Evolutionary conservation across 768 basidiomycete species (phyloP).

Genomic region (Peribolospora baueri): DNA sequence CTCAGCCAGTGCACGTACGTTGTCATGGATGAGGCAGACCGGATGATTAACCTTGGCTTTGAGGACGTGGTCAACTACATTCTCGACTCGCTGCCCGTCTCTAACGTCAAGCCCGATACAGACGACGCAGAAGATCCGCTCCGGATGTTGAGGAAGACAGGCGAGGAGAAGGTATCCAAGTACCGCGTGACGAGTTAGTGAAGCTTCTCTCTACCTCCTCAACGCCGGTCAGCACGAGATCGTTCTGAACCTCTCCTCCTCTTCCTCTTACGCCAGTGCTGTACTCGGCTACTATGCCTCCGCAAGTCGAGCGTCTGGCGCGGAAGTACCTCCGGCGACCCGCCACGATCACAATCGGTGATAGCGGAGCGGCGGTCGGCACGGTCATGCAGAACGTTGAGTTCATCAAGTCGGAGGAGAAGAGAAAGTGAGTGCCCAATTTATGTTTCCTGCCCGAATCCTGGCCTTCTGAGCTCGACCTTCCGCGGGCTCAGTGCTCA

Average conservation of each 20-base stretch:
- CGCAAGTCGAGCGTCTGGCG: constrained; percentile 34
- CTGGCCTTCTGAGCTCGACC: not conserved
- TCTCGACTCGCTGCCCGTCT: constrained; percentile 67
- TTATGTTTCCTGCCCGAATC: not conserved
- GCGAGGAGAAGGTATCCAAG: constrained; percentile 18
- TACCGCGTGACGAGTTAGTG: constrained; percentile 41
- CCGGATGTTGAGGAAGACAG: constrained; percentile 50
- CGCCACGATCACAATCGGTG: constrained; percentile 90
- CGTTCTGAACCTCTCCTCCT: not conserved
- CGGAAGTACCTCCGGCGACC: constrained; percentile 81
- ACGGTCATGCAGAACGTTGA: constrained; percentile 93
- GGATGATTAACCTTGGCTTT: constrained; percentile 96
- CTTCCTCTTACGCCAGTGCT: constrained; percentile 23
- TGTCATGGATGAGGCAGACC: constrained; percentile 98
- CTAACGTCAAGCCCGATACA: constrained; percentile 59
- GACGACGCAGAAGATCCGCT: constrained; percentile 35
- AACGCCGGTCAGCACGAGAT: no score
- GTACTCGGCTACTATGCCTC: constrained; percentile 43
- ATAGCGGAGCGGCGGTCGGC: constrained; percentile 90
- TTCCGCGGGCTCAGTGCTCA: not conserved
- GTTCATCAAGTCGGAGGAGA: constrained; percentile 75
- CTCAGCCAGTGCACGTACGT: constrained; percentile 92
- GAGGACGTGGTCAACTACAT: constrained; percentile 86
- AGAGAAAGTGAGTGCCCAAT: constrained; percentile 53
- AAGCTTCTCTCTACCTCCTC: no score